phyloP scores from a whole-genome alignment of 129 eudicot genomes.

The Erigeron canadensis region DNA sequence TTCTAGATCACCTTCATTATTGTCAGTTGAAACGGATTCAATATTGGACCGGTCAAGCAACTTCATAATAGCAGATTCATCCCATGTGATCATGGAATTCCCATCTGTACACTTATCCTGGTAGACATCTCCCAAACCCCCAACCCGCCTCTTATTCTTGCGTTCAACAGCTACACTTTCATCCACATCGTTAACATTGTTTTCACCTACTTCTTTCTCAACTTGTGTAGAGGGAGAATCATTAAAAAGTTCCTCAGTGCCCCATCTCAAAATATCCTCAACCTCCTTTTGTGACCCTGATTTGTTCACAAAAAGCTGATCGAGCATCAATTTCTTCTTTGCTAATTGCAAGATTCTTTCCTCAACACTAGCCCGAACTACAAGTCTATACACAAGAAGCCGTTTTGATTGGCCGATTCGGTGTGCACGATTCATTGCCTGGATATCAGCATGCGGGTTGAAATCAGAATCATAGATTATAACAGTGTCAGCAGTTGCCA shows the following conservation, averaged over 20 bases:
- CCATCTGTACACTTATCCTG: constrained; percentile 87
- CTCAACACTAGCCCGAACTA: constrained; percentile 98
- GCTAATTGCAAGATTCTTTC: constrained; percentile 96
- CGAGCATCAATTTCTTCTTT: constrained; percentile 93
- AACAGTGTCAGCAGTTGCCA: constrained; percentile 99
- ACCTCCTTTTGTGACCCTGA: constrained; percentile 92
- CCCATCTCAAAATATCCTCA: constrained; percentile 93
- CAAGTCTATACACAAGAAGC: constrained; percentile 88
- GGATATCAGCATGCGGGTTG: constrained; percentile 98
- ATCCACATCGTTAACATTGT: constrained; percentile 45
- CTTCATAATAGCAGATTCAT: constrained; percentile 72
- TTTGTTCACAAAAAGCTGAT: constrained; percentile 91
- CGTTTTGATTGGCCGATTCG: constrained; percentile 94
- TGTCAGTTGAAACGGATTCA: constrained; percentile 56
- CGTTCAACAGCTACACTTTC: constrained; percentile 49
- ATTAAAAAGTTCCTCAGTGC: constrained; percentile 82
- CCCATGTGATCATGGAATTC: constrained; percentile 74
- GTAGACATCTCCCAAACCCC: constrained; percentile 94
- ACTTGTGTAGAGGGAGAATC: constrained; percentile 48
- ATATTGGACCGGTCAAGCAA: constrained; percentile 88
- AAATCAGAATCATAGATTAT: constrained; percentile 95
- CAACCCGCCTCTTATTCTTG: constrained; percentile 58
- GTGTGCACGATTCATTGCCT: constrained; percentile 99
- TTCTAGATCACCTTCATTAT: constrained; percentile 73
- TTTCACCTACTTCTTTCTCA: constrained; percentile 54